These are phyloP conservation scores for Penicillium sp. DNA, from an alignment of 2,329 filamentous ascomycete species.

Conservation along the genomic window DNA sequence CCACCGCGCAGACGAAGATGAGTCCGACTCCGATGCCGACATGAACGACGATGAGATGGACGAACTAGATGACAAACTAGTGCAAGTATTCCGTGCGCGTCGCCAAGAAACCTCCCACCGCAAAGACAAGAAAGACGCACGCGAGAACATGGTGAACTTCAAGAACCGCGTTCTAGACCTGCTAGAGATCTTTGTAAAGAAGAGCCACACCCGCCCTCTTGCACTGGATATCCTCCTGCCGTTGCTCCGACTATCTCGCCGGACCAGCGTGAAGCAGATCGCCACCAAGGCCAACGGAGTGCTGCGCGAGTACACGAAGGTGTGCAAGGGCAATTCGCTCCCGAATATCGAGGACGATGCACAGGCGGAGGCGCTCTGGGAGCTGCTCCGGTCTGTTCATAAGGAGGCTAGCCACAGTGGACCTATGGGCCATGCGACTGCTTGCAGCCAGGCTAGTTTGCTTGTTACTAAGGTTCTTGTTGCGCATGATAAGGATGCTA, in stretches of 20 bases:
- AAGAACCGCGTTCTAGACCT: conserved; percentile 91
- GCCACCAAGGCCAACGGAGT: conserved; percentile 70
- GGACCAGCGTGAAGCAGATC: conserved; percentile 73
- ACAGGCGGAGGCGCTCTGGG: conserved; percentile 48
- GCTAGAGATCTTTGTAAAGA: conserved; percentile 78
- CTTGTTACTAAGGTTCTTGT: conserved; percentile 45
- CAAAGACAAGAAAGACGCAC: conserved; percentile 82
- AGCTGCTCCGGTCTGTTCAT: conserved; percentile 66
- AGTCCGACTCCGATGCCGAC: conserved; percentile 70
- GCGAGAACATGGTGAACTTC: conserved; percentile 86
- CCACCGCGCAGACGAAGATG: conserved; percentile 58
- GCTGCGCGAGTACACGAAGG: conserved; percentile 68
- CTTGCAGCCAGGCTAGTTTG: conserved; percentile 62
- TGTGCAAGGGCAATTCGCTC: conserved; percentile 52
- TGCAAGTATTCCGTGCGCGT: conserved; percentile 79
- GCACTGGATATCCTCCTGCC: conserved; percentile 71
- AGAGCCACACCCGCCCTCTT: conserved; percentile 66
- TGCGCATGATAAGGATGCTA: conserved; percentile 49
- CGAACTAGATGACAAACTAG: conserved; percentile 76
- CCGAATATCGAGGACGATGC: conserved; percentile 38
- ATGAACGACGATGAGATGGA: conserved; percentile 98
- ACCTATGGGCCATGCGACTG: conserved; percentile 69
- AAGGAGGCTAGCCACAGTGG: conserved; percentile 54
- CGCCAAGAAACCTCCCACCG: conserved; percentile 68
- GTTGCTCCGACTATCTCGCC: conserved; percentile 71